Evolutionary conservation across 148 eudicot genomes (phyloP), one percentile per base, ranked within the genome.

Genomic region (Heliosperma pusillum): DNA sequence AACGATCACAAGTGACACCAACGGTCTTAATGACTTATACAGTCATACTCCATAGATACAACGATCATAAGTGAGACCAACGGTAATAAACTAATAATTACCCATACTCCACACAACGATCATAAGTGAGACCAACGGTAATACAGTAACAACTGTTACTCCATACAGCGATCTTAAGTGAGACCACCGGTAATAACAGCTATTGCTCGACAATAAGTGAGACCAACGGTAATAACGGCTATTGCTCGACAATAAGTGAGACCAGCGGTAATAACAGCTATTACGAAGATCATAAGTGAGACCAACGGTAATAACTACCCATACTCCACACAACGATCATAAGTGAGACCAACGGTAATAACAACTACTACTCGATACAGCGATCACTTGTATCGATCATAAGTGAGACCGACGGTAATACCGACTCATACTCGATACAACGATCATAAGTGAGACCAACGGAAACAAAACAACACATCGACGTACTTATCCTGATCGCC

Each of bases 401-500:
- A 47, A 47, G 15, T 12, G 3, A 47, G 53, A 11, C 53, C 5
- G 11, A 10, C 53, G 16, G 53, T 47, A 55, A 50, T 0, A 0
- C n/a, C 30, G 55, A 0, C 0, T n/a, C 64, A 69, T 17, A 52
- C 10, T 2, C 29, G 19, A 53, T 2, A 19, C 30, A 52, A 47
- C 42, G 42, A 36, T 36, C 42, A 0, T 36, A 50, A 50, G 17
- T 50, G 3, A 50, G 12, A 13, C 55, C 15, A 52, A 47, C 17
- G n/a, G 16, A 20, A 30, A 5, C 26, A 30, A 47, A 63, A 63
- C n/a, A 21, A 17, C 9, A 13, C 22, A 20, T 5, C 27, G 3
- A 66, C 86, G 26, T 22, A 95, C 99, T 92, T 95, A 82, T 95
- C 99, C 88, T 90, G 97, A 69, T 95, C 99, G 58, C 99, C 99